These are phyloP conservation scores for Auriscalpium microsporum DNA, from an alignment of 768 basidiomycete genomes.

Conservation along the genomic window DNA sequence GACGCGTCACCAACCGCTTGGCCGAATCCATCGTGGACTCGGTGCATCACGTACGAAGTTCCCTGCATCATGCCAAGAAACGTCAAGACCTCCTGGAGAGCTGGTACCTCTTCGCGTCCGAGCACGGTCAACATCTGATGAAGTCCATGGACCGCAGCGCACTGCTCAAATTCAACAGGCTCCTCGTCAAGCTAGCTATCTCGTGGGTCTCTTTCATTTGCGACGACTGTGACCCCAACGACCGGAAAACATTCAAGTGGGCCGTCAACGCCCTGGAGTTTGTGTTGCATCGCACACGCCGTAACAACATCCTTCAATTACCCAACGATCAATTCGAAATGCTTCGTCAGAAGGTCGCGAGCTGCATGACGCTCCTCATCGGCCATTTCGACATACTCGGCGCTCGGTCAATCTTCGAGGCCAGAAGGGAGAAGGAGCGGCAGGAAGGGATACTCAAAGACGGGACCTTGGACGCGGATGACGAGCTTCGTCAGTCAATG, in stretches of 20 bases:
- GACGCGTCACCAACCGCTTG: slow-evolving; percentile 79
- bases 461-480: slow-evolving; percentile 37
- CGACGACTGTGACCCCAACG: slow-evolving; percentile 93
- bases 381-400: slow-evolving; percentile 96
- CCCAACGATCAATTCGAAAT: slow-evolving; percentile 85
- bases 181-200: slow-evolving; percentile 84
- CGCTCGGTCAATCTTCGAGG: slow-evolving; percentile 81
- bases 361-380: slow-evolving; percentile 93
- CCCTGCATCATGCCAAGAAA: slow-evolving; percentile 48
- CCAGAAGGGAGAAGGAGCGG: slow-evolving; percentile 82
- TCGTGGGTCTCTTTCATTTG: slow-evolving; percentile 99
- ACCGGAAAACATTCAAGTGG: slow-evolving; percentile 96
- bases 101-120: slow-evolving; percentile 95
- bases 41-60: slow-evolving; percentile 73
- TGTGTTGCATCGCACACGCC: slow-evolving; percentile 77
- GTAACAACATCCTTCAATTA: slow-evolving; percentile 83
- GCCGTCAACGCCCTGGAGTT: slow-evolving; percentile 95
- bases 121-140: slow-evolving; percentile 86
- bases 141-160: slow-evolving; percentile 75
- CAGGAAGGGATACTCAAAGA: slow-evolving; percentile 52
- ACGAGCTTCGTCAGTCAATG: slow-evolving; percentile 37
- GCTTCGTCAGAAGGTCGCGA: slow-evolving; percentile 85
- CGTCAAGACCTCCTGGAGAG: slow-evolving; percentile 85
- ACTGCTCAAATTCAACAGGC: slow-evolving; percentile 68
- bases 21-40: slow-evolving; percentile 92